These are phyloP conservation scores for Erysimum cheiri DNA, from an alignment of 441 rosid genomes.

Conservation along the genomic window DNA sequence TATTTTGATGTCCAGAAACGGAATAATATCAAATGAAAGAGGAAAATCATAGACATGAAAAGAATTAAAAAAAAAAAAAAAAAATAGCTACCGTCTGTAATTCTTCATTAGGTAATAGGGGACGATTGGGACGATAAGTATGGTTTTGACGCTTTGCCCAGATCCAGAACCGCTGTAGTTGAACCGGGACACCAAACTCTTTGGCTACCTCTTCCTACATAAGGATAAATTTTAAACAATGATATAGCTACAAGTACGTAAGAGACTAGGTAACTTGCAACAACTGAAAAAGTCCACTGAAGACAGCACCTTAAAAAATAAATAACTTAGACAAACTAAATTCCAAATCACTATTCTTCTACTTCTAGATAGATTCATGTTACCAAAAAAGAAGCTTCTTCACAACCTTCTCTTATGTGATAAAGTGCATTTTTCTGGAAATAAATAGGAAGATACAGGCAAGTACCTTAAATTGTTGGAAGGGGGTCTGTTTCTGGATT, in stretches of 20 bases:
- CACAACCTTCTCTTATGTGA: not conserved
- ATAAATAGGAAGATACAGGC: slow-evolving; percentile 14
- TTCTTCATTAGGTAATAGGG: slow-evolving; percentile 85
- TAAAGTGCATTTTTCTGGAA: not conserved
- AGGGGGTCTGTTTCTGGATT: slow-evolving; percentile 81
- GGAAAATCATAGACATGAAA: slow-evolving; percentile 15
- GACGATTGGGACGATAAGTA: slow-evolving; percentile 97
- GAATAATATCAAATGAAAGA: slow-evolving; percentile 23
- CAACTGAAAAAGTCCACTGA: not conserved
- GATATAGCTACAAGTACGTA: slow-evolving; percentile 13
- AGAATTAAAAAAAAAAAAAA: slow-evolving; percentile 14
- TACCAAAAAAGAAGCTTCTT: slow-evolving; percentile 5
- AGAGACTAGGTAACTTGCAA: slow-evolving; percentile 17
- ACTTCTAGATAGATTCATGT: slow-evolving; percentile 16
- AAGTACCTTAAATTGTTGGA: slow-evolving; percentile 76
- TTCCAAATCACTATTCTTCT: slow-evolving; percentile 1
- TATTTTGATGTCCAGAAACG: not conserved
- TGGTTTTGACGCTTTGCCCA: slow-evolving; percentile 99
- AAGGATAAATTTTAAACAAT: slow-evolving; percentile 3
- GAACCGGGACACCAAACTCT: slow-evolving; percentile 89
- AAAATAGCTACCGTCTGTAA: slow-evolving; percentile 65
- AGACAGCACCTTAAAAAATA: not conserved
- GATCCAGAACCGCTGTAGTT: slow-evolving; percentile 88
- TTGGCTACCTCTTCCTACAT: slow-evolving; percentile 91
- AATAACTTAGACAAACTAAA: not conserved